Evolutionary conservation across 768 basidiomycete species (phyloP).

Genomic region (Mrakia blollopis): DNA sequence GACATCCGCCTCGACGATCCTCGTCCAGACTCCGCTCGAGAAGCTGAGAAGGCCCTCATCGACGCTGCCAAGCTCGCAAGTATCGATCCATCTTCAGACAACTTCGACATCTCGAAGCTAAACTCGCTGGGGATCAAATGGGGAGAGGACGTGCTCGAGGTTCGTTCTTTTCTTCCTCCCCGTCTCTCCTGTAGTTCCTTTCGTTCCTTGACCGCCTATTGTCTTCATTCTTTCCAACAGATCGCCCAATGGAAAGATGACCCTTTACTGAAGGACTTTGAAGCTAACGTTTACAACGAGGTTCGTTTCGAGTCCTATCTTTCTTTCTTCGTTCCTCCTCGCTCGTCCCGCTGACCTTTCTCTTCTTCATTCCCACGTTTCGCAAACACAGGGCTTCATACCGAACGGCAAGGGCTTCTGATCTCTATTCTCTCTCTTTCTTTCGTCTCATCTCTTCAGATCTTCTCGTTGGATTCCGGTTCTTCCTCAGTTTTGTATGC

Average conservation of each 20-base stretch:
- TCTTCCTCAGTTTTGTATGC: too few relatives aligned
- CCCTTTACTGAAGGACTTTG: background rate
- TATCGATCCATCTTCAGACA: background rate
- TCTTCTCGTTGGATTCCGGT: background rate
- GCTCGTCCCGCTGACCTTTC: background rate
- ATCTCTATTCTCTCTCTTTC: background rate
- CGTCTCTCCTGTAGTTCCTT: background rate
- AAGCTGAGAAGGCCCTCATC: background rate
- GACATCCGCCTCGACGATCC: constrained; percentile 2
- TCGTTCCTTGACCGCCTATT: too few relatives aligned
- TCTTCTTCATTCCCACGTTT: background rate
- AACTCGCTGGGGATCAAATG: background rate
- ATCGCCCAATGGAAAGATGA: constrained; percentile 1
- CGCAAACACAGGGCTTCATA: background rate
- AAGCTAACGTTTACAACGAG: background rate
- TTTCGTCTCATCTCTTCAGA: background rate
- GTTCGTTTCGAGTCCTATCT: background rate
- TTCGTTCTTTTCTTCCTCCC: background rate
- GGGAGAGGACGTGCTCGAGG: background rate
- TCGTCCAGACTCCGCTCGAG: background rate
- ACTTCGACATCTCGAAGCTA: background rate
- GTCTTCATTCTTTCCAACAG: background rate
- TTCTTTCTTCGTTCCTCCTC: background rate
- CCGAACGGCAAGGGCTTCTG: background rate
- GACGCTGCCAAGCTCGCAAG: background rate